A percentile compares a stretch with the other conserved stretches of the same genome.
These are phyloP conservation scores for Trichaptum fuscoviolaceum DNA, from an alignment of 768 basidiomycete species.

Conservation along the genomic window DNA sequence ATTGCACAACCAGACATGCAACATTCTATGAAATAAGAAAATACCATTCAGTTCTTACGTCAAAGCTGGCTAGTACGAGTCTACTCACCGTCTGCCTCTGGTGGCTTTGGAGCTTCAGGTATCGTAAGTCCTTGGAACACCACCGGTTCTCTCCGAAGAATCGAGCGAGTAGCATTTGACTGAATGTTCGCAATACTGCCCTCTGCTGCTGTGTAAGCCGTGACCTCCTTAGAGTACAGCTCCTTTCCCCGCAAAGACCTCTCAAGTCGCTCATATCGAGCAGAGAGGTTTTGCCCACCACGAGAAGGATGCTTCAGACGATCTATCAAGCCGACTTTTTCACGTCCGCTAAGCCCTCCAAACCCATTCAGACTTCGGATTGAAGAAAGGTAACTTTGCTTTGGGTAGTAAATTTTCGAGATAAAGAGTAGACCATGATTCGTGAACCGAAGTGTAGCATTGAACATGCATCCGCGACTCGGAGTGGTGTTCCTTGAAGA, in stretches of 20 bases:
- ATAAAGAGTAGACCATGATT: neutral
- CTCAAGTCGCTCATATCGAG: slow-evolving; percentile 53
- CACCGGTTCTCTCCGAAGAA: slow-evolving; percentile 12
- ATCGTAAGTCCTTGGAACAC: slow-evolving; percentile 52
- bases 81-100: slow-evolving; percentile 59
- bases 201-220: slow-evolving; percentile 15
- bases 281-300: slow-evolving; percentile 57
- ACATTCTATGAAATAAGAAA: slow-evolving; percentile 52
- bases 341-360: neutral
- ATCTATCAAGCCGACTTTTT: neutral
- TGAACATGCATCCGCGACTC: neutral
- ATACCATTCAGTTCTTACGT: neutral
- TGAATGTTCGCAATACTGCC: slow-evolving; percentile 9
- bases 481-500: too few species aligned
- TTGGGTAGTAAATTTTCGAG: neutral
- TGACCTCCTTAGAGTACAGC: slow-evolving; percentile 27
- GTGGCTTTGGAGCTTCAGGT: slow-evolving; percentile 57
- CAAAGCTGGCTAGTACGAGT: neutral
- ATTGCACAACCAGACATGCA: slow-evolving; percentile 94
- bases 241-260: slow-evolving; percentile 43
- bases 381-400: neutral
- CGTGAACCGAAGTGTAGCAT: neutral
- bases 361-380: neutral
- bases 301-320: slow-evolving; percentile 20
- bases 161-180: slow-evolving; percentile 4